Conservation (phyloP, 257 asterid species). For the Nyctanthes arbortristis region DNA sequence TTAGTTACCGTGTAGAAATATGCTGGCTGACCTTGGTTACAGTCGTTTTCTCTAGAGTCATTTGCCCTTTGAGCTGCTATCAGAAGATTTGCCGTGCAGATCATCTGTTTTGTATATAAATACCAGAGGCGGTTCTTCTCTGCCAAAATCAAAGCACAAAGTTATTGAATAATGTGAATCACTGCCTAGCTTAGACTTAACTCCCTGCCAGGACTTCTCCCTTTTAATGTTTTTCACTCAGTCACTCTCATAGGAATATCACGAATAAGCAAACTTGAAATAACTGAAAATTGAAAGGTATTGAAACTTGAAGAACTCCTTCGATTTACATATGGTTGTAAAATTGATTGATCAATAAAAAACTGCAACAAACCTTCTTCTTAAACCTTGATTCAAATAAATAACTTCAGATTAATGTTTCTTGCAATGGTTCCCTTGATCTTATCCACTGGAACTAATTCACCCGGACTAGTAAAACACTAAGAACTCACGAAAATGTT, state of each 20-base stretch:
- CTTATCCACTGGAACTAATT: neutral
- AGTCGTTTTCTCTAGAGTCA: neutral
- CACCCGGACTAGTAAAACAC: neutral
- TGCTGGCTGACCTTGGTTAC: neutral
- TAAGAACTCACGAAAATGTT: neutral
- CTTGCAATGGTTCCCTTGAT: neutral
- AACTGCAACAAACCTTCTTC: no score
- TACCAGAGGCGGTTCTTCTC: no score
- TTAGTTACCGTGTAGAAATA: neutral
- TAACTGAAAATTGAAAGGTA: no score
- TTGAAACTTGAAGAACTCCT: neutral
- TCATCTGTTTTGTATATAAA: no score
- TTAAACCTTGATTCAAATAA: neutral
- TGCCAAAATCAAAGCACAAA: neutral
- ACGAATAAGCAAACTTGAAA: neutral
- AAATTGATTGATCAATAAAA: no score
- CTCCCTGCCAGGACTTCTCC: no score
- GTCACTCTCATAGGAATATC: no score
- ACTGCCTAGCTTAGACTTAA: no score
- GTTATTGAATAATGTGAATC: constrained; percentile 9
- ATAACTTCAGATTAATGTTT: no score
- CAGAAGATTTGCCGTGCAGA: constrained; percentile 5
- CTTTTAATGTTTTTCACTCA: no score
- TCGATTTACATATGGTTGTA: neutral
- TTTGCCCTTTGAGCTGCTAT: no score